Conservation (phyloP, 2,329 filamentous ascomycete genomes). For the Fusarium metavorans region DNA sequence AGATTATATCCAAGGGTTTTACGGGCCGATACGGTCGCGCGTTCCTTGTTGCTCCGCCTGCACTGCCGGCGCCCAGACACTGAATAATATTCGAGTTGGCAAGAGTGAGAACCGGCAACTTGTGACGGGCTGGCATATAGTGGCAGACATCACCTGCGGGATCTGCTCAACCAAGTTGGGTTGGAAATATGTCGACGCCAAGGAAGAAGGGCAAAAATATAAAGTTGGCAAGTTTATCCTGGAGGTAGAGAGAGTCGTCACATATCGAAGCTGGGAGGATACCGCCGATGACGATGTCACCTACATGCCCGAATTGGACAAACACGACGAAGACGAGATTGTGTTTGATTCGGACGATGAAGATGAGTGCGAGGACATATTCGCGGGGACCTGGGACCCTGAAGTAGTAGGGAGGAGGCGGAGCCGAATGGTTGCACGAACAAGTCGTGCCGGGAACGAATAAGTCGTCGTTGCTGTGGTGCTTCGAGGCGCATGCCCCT, state of each 20-base stretch:
- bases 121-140: conserved; percentile 72
- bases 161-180: conserved; percentile 69
- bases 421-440: conserved; percentile 50
- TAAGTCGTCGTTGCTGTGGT: conserved; percentile 16
- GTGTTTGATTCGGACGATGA: conserved; percentile 74
- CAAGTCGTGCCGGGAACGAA: conserved; percentile 36
- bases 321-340: conserved; percentile 48
- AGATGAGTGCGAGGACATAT: conserved; percentile 75
- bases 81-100: conserved; percentile 69
- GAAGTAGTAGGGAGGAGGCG: conserved; percentile 62
- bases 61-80: conserved; percentile 44
- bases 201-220: conserved; percentile 70
- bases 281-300: conserved; percentile 28
- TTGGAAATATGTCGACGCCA: conserved; percentile 77
- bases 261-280: conserved; percentile 64
- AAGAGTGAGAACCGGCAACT: conserved; percentile 67
- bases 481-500: background rate
- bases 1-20: conserved; percentile 75
- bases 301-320: conserved; percentile 14
- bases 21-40: conserved; percentile 74
- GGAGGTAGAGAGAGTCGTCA: conserved; percentile 69
- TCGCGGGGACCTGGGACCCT: conserved; percentile 71
- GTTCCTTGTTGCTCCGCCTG: conserved; percentile 65
- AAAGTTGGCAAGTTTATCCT: conserved; percentile 78
- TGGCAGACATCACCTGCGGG: conserved; percentile 71